A percentile compares a stretch with the other conserved stretches of the same genome.
Conservation (phyloP, 2,329 filamentous ascomycete species). For the Coniochaeta prunicola region DNA sequence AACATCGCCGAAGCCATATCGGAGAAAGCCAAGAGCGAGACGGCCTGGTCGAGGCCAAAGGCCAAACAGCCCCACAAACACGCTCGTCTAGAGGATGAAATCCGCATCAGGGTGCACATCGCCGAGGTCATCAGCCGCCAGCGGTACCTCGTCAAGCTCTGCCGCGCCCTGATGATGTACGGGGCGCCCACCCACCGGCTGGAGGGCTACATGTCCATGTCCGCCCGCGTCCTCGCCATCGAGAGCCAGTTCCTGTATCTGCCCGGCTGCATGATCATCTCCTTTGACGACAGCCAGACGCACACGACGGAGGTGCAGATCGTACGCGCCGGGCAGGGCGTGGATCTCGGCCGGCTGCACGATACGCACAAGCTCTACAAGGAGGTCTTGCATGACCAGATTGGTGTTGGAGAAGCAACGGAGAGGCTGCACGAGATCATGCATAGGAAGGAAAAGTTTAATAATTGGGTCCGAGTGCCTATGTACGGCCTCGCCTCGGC, state of each 20-base stretch:
- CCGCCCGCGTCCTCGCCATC: slow-evolving; percentile 79
- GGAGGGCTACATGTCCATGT: slow-evolving; percentile 89
- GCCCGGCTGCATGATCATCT: slow-evolving; percentile 89
- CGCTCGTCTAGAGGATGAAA: slow-evolving; percentile 20
- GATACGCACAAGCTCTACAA: slow-evolving; percentile 76
- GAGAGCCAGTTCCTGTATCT: slow-evolving; percentile 87
- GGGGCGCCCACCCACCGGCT: slow-evolving; percentile 86
- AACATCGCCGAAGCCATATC: slow-evolving; percentile 36
- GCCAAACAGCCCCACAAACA: slow-evolving; percentile 9
- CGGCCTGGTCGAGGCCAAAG: slow-evolving; percentile 8
- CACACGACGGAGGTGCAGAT: slow-evolving; percentile 78
- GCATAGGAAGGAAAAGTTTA: slow-evolving; percentile 35
- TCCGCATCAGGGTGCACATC: slow-evolving; percentile 49
- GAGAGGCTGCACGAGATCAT: slow-evolving; percentile 50
- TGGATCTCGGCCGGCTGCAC: slow-evolving; percentile 66
- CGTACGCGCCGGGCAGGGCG: slow-evolving; percentile 58
- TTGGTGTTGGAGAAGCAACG: slow-evolving; percentile 64
- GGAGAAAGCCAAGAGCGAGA: slow-evolving; percentile 31
- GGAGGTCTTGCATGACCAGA: slow-evolving; percentile 71
- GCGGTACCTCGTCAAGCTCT: slow-evolving; percentile 76
- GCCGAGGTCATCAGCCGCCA: slow-evolving; percentile 70
- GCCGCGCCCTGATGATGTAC: slow-evolving; percentile 79
- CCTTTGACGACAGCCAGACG: slow-evolving; percentile 68
- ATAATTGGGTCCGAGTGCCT: slow-evolving; percentile 48
- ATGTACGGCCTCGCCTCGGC: slow-evolving; percentile 72